Evolutionary conservation across 768 basidiomycete species (phyloP), one percentile per base, ranked within the genome.

Genomic region (Artomyces pyxidatus): DNA sequence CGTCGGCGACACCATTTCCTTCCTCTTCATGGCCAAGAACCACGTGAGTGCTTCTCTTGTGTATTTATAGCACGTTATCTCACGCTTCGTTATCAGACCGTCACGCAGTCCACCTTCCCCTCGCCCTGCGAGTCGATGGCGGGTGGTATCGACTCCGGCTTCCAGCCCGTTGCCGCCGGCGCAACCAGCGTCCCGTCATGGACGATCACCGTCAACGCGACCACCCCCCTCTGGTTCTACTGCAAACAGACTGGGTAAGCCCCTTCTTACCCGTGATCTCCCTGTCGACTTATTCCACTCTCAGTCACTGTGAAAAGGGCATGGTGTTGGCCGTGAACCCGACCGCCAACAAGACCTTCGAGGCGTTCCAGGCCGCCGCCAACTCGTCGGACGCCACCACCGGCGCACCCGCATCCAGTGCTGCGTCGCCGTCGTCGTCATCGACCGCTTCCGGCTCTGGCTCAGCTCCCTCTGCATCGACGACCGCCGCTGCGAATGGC

Each of bases 41-140:
- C 47, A 65, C 56, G 29, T 37, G 37, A 16, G 51, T 49, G 8
- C 8, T n/a, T 29, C 26, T 17, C 9, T 52, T 56, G 26, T 55
- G 57, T 44, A 19, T 29, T 10, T 37, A 59, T 41, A 42, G 53
- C 8, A 53, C 58, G 54, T 11, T 23, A 41, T 17, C 32, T 7
- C 17, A 12, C 9, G 8, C 17, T 3, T 28, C 21, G 17, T 27
- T 50, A 48, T 14, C 62, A 66, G 51, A 65, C 66, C 12, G 67
- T 63, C 11, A 68, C 67, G 5, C 64, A 68, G 49, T 67, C 66
- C 9, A 48, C 64, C 3, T 69, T 70, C 50, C 55, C 58, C 28
- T 56, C 56, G 2, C 69, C 69, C 2, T 70, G 69, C 53, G 43
- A 52, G 25, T 28, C 53, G 1, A 39, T 61, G 25, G 22, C 47